Percentiles rank a stretch among this genome's conserved stretches.
These are phyloP conservation scores for Strobilomyces dryophilus DNA, from an alignment of 768 basidiomycete species.

Conservation along the genomic window DNA sequence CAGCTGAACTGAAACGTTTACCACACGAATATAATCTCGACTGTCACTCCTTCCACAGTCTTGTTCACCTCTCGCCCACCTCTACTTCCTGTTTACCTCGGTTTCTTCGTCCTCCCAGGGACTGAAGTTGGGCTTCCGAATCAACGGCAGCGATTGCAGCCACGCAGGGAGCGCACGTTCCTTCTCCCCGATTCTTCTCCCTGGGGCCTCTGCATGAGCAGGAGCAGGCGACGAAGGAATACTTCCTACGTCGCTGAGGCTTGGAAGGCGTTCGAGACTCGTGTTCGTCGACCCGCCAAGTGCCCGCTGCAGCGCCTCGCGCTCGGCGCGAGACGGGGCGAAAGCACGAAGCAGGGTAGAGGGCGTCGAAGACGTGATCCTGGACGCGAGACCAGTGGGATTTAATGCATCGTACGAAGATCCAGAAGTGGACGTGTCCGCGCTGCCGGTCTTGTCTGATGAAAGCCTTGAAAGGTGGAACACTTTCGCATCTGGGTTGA, in stretches of 20 bases:
- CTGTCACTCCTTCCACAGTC: neutral
- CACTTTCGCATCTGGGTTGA: slow-evolving; percentile 85
- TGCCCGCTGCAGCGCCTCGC: slow-evolving; percentile 78
- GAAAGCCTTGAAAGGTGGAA: slow-evolving; percentile 51
- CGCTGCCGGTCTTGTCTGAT: slow-evolving; percentile 9
- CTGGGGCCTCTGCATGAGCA: slow-evolving; percentile 36
- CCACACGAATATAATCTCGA: slow-evolving; percentile 7
- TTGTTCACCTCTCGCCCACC: neutral
- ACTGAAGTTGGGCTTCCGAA: slow-evolving; percentile 70
- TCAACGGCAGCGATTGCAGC: slow-evolving; percentile 62
- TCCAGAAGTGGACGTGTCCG: slow-evolving; percentile 10
- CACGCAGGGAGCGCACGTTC: slow-evolving; percentile 52
- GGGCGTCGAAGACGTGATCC: slow-evolving; percentile 39
- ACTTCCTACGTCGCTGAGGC: slow-evolving; percentile 70
- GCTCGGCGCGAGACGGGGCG: slow-evolving; percentile 84
- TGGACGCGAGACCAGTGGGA: slow-evolving; percentile 49
- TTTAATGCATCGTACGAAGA: slow-evolving; percentile 53
- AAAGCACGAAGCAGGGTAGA: slow-evolving; percentile 70
- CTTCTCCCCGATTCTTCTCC: slow-evolving; percentile 21
- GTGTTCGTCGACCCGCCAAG: slow-evolving; percentile 69
- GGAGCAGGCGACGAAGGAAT: slow-evolving; percentile 66
- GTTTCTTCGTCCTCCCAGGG: slow-evolving; percentile 77
- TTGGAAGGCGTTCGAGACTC: slow-evolving; percentile 74
- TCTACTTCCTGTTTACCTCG: slow-evolving; percentile 23
- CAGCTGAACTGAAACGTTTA: slow-evolving; percentile 11